Evolutionary conservation across 176 grass and related monocot species (phyloP).

Genomic region (Eragrostis nindensis): DNA sequence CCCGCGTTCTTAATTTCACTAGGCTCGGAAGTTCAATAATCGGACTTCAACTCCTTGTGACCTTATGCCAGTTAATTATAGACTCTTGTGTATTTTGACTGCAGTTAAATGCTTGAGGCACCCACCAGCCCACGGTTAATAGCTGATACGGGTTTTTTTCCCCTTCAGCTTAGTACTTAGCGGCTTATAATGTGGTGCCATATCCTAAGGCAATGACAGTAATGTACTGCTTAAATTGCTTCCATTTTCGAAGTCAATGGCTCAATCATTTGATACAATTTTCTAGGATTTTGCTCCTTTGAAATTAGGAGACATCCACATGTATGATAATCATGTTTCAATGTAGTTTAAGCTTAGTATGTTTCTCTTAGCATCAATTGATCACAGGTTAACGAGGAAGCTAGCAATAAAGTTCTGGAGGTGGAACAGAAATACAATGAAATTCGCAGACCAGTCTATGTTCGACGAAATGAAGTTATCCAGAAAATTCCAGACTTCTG

Average conservation of each 20-base stretch:
- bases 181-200: neutral
- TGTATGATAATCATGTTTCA: neutral
- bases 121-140: too few relatives aligned
- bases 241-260: neutral
- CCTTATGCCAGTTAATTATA: neutral
- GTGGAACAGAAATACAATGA: constrained; percentile 96
- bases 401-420: constrained; percentile 83
- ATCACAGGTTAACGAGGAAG: constrained; percentile 84
- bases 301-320: neutral
- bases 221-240: constrained; percentile 14
- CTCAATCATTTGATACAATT: neutral
- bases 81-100: constrained; percentile 14
- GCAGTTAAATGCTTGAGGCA: too few relatives aligned
- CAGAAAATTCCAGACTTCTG: constrained; percentile 86
- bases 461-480: constrained; percentile 72
- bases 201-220: neutral
- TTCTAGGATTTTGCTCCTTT: neutral
- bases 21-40: neutral
- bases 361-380: constrained; percentile 31
- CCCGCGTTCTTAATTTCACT: neutral
- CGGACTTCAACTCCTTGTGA: constrained; percentile 1
- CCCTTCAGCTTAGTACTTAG: neutral
- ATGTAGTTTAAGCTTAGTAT: neutral
- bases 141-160: too few relatives aligned
- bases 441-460: constrained; percentile 73